Base-by-base conservation (phyloP, 441 rosid genomes). In the Sinapis alba region DNA sequence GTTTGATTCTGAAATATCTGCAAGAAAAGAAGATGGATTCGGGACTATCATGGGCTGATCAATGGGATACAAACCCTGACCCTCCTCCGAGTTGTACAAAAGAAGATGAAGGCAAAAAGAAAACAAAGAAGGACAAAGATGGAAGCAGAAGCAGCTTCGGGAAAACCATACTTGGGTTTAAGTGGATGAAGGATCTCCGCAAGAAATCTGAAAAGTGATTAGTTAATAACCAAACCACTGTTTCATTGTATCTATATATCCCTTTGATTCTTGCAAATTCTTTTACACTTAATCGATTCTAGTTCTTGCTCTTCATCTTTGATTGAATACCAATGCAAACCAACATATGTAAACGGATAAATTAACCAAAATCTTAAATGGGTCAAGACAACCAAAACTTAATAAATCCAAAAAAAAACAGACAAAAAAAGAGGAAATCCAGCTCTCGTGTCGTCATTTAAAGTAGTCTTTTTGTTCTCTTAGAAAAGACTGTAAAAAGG, bases 41-140 rank as follows among this genome's bases (percentile, higher is more conserved):
- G 3, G 97, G 89, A 12, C 76, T 68, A 9, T 88, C 93, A 0
- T 91, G 94, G 97, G 95, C 97, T 24, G 95, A 91, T 76, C 93
- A 88, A 80, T 89, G 95, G 95, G 97, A 91, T 50, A 47, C 61
- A 26, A 77, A 74, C 24, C 82, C 87, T 19, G 93, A 88, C 28
- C 90, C 88, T 53, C 85, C 71, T 7, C 81, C 90, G 5, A 38
- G 68, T 2, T 27, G 51, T 3, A 21, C 59, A 13, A 24, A 27
- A 16, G 68, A 79, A 0, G 73, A 83, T 7, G 81, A 75, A 36
- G 75, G 61, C 50, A 62, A 28, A 7, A 59, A 32, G 34, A 57
- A 71, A 54, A 65, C 65, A 61, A 68, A 62, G 32, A 62, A 62
- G 23, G 79, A 80, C 34, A 76, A 86, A 2, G 85, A 78, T 45